Percentiles rank a stretch among this genome's conserved stretches.
phyloP scores from a whole-genome alignment of 2,329 filamentous ascomycete genomes.

The Xylariales sp. region DNA sequence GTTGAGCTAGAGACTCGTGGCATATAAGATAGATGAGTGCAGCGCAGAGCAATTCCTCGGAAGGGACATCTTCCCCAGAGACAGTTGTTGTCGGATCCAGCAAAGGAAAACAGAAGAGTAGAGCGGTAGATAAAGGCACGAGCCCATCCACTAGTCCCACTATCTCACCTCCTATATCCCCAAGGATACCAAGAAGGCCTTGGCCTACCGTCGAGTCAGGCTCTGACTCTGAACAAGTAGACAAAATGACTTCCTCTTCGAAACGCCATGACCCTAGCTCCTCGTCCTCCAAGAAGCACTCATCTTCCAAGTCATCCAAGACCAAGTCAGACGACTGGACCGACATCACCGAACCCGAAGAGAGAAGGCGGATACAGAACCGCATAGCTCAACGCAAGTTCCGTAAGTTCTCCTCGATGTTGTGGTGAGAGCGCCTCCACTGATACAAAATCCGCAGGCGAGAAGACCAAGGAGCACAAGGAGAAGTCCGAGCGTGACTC shows the following conservation, averaged over 20 bases:
- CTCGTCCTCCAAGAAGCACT: slow-evolving; percentile 23
- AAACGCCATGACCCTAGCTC: slow-evolving; percentile 31
- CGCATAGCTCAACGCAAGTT: slow-evolving; percentile 72
- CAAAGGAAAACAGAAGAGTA: not conserved
- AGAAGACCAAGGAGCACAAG: slow-evolving; percentile 63
- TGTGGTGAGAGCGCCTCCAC: too few species aligned
- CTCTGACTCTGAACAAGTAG: slow-evolving; percentile 12
- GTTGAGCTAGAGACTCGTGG: not conserved
- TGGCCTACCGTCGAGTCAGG: not conserved
- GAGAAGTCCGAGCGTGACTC: slow-evolving; percentile 60
- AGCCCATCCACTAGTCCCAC: not conserved
- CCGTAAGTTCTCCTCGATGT: slow-evolving; percentile 47
- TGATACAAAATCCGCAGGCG: slow-evolving; percentile 46
- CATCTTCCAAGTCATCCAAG: slow-evolving; percentile 33
- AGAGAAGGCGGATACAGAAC: slow-evolving; percentile 71
- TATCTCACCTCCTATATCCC: slow-evolving; percentile 13
- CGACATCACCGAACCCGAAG: slow-evolving; percentile 63
- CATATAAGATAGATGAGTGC: slow-evolving; percentile 8
- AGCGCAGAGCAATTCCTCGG: not conserved
- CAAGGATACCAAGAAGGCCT: slow-evolving; percentile 6
- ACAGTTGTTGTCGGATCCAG: slow-evolving; percentile 2
- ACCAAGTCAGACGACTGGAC: slow-evolving; percentile 60
- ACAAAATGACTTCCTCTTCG: slow-evolving; percentile 22
- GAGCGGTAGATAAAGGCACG: not conserved
- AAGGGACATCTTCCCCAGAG: slow-evolving; percentile 9